These are phyloP conservation scores for Syncephalastrum monosporum DNA, from an alignment of 371 early-diverging fungal genomes.

Conservation along the genomic window DNA sequence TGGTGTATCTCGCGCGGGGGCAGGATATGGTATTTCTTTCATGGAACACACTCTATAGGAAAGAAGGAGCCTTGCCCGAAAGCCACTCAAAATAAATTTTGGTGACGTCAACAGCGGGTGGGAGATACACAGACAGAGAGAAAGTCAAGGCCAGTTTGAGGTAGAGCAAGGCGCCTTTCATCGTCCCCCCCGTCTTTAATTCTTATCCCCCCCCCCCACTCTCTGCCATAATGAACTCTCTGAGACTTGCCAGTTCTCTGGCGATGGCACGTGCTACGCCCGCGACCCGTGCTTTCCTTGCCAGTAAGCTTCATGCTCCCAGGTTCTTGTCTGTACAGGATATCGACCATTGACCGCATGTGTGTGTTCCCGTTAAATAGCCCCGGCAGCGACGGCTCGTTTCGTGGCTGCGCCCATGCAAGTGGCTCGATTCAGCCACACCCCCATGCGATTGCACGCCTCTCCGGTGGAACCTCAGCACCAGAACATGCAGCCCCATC, in stretches of 20 bases:
- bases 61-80: no score
- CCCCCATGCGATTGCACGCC: constrained; percentile 32
- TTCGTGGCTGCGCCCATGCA: constrained; percentile 39
- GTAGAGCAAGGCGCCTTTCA: no score
- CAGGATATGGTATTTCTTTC: not conserved
- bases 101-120: constrained; percentile 1
- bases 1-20: no score
- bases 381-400: constrained; percentile 19
- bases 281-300: constrained; percentile 8
- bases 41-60: no score
- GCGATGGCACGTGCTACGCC: constrained; percentile 10
- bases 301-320: constrained; percentile 1
- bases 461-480: constrained; percentile 28
- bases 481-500: constrained; percentile 25
- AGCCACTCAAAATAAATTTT: no score
- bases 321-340: not conserved
- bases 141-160: no score
- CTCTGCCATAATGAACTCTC: constrained; percentile 26
- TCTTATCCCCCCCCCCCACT: constrained; percentile 29
- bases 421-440: constrained; percentile 40
- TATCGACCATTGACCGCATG: no score
- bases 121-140: constrained; percentile 2
- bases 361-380: constrained; percentile 2
- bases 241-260: constrained; percentile 23
- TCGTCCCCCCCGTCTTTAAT: no score